Evolutionary conservation across 176 grass and related monocot genomes (phyloP).

Genomic region (Dendrocalamus sinicus): DNA sequence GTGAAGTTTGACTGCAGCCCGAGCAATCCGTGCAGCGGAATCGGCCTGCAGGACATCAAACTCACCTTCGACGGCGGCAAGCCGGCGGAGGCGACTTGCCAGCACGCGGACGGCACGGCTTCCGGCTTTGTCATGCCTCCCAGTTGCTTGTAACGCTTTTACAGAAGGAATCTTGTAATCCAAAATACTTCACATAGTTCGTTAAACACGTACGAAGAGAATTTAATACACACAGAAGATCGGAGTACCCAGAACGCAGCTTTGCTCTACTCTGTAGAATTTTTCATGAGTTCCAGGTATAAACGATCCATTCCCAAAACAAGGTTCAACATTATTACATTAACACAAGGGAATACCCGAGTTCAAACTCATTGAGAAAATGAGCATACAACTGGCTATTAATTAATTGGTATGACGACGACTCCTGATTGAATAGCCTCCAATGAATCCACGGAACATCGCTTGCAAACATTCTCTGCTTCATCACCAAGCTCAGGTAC

Average conservation of each 20-base stretch:
- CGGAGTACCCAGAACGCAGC: background rate
- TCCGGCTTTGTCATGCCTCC: slow-evolving; percentile 56
- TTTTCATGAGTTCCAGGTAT: background rate
- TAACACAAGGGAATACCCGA: background rate
- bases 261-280: background rate
- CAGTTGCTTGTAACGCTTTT: slow-evolving; percentile 24
- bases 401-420: background rate
- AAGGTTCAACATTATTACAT: slow-evolving; percentile 29
- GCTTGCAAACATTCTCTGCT: background rate
- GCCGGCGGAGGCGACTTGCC: slow-evolving; percentile 51
- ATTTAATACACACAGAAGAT: background rate
- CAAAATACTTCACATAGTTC: background rate
- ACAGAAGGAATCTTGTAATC: too few species aligned
- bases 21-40: slow-evolving; percentile 68
- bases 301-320: background rate
- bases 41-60: slow-evolving; percentile 59
- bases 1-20: slow-evolving; percentile 71
- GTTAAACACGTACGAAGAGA: background rate
- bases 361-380: background rate
- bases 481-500: background rate
- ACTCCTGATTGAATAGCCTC: background rate
- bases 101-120: slow-evolving; percentile 54
- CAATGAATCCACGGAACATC: background rate
- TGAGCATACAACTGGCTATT: background rate
- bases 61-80: slow-evolving; percentile 50